Evolutionary conservation across 768 basidiomycete species (phyloP).

Genomic region (Suillus paluster): DNA sequence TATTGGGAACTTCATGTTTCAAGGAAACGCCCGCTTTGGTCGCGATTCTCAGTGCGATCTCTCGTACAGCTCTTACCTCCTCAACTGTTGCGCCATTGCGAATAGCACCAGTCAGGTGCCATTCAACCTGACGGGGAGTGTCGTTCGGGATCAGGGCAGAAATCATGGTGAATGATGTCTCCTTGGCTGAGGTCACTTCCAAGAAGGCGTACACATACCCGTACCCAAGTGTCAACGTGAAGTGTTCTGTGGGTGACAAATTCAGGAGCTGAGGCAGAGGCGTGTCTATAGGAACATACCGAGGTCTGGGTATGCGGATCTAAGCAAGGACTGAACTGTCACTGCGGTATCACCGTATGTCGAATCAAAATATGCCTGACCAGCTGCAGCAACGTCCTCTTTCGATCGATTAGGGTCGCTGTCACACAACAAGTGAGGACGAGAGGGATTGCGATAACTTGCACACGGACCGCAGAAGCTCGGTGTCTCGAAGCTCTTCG

Average conservation of each 20-base stretch:
- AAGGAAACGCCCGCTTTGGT: constrained; percentile 52
- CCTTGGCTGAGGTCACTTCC: constrained; percentile 49
- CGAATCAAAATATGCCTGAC: constrained; percentile 47
- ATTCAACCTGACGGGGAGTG: constrained; percentile 64
- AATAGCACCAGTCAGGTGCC: constrained; percentile 65
- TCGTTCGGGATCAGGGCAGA: constrained; percentile 65
- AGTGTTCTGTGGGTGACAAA: constrained; percentile 48
- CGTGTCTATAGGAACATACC: constrained; percentile 42
- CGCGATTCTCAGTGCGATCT: constrained; percentile 58
- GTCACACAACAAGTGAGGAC: neutral
- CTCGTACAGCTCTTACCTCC: constrained; percentile 56
- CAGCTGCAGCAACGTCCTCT: constrained; percentile 46
- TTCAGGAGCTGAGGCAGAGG: constrained; percentile 1
- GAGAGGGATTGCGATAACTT: neutral
- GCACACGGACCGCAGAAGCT: constrained; percentile 47
- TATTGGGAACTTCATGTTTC: constrained; percentile 57
- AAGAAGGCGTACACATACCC: constrained; percentile 58
- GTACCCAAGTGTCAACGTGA: constrained; percentile 57
- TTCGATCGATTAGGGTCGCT: constrained; percentile 49
- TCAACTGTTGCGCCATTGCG: constrained; percentile 57
- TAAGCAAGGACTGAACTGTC: constrained; percentile 50
- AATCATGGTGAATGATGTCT: constrained; percentile 65
- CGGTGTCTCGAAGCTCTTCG: constrained; percentile 51
- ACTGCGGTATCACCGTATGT: constrained; percentile 63
- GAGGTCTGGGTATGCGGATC: constrained; percentile 62